Evolutionary conservation across 2,329 filamentous ascomycete species (phyloP).

Genomic region (Sphaerostilbella broomeana): DNA sequence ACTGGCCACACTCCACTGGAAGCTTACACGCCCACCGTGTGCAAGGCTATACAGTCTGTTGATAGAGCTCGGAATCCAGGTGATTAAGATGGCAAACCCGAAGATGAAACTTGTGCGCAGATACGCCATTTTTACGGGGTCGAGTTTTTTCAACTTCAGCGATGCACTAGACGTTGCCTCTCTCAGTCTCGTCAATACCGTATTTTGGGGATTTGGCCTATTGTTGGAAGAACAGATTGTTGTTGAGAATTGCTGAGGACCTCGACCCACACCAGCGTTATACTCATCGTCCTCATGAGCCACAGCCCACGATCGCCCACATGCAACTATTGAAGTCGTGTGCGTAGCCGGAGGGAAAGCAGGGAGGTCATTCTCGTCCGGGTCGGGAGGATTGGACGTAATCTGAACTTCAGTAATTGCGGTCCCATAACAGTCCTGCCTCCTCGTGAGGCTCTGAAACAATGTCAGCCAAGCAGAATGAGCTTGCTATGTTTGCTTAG

Average conservation of each 20-base stretch:
- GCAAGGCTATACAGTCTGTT: conserved; percentile 66
- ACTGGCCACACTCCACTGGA: conserved; percentile 60
- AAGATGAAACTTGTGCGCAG: conserved; percentile 56
- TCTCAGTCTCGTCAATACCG: conserved; percentile 19
- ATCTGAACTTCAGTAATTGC: conserved; percentile 46
- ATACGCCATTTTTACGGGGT: conserved; percentile 54
- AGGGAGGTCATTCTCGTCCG: conserved; percentile 5
- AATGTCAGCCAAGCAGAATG: conserved; percentile 13
- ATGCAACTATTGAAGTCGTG: neutral
- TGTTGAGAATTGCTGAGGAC: conserved; percentile 23
- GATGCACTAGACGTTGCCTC: conserved; percentile 24
- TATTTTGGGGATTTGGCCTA: conserved; percentile 9
- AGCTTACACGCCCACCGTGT: conserved; percentile 44
- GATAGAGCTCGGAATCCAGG: conserved; percentile 60
- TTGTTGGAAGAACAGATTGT: conserved; percentile 24
- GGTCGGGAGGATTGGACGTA: conserved; percentile 24
- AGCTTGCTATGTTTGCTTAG: neutral
- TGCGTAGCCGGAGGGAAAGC: conserved; percentile 15
- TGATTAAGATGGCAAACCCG: conserved; percentile 51
- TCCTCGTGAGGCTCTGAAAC: conserved; percentile 22
- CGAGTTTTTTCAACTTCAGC: conserved; percentile 30
- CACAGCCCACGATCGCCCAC: conserved; percentile 21
- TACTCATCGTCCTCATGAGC: conserved; percentile 15
- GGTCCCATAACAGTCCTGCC: conserved; percentile 36
- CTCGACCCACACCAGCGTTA: neutral